phyloP scores from a whole-genome alignment of 306 rosid species.

The Medicago arabica region DNA sequence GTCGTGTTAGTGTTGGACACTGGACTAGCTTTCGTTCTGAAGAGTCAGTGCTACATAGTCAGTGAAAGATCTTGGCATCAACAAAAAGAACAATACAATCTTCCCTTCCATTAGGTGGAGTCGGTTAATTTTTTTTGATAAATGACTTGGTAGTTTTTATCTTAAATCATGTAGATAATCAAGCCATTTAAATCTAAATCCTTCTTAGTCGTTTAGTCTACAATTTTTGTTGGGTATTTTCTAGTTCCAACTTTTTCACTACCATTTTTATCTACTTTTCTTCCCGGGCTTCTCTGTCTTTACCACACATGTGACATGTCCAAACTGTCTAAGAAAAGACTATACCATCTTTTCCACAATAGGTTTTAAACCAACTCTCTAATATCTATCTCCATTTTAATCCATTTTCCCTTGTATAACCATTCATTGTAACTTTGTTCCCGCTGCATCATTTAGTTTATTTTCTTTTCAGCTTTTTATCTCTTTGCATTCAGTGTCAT shows the following conservation, averaged over 20 bases:
- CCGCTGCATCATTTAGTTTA: background rate
- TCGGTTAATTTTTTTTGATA: background rate
- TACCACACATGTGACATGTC: background rate
- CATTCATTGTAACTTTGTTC: background rate
- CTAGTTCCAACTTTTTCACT: background rate
- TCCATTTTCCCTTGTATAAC: background rate
- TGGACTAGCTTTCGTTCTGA: background rate
- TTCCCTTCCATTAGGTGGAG: background rate
- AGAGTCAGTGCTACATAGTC: background rate
- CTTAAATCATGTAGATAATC: background rate
- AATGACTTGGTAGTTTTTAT: too few relatives aligned
- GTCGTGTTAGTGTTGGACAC: background rate
- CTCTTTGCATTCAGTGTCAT: background rate
- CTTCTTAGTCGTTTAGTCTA: background rate
- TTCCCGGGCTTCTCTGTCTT: background rate
- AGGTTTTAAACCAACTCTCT: background rate
- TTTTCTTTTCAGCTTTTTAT: background rate
- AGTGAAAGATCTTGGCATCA: background rate
- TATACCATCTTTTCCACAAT: background rate
- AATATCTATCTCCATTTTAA: background rate
- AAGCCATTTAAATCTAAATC: background rate
- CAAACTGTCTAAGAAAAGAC: background rate
- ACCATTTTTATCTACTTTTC: background rate
- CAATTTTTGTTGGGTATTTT: background rate
- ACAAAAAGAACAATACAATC: background rate